These are phyloP conservation scores for Nyctanthes arbortristis DNA, from an alignment of 257 asterid species.

Conservation along the genomic window DNA sequence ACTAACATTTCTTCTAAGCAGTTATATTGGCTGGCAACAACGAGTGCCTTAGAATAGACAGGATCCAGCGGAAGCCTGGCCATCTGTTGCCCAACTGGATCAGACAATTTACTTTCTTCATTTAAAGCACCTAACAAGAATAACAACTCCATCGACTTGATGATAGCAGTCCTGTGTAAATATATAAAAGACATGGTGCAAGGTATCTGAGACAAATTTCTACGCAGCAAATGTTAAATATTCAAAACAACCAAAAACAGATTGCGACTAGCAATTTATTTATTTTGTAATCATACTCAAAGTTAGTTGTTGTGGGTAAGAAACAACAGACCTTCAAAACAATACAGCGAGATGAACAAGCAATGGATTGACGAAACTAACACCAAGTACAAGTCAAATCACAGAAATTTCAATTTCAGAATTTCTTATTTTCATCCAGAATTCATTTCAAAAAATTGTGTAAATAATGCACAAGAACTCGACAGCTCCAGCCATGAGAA, in stretches of 20 bases:
- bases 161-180: constrained; percentile 70
- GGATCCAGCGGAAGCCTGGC: constrained; percentile 93
- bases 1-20: constrained; percentile 95
- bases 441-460: not conserved
- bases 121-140: constrained; percentile 89
- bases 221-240: not conserved
- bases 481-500: too few species aligned
- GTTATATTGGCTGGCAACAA: constrained; percentile 73
- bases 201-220: not conserved
- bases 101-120: constrained; percentile 71
- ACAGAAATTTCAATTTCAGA: not conserved
- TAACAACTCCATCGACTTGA: constrained; percentile 83
- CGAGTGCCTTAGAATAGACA: constrained; percentile 82
- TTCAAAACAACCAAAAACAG: not conserved
- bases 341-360: not conserved
- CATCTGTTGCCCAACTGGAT: constrained; percentile 89
- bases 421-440: not conserved
- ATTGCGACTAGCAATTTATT: not conserved
- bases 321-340: not conserved
- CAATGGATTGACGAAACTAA: not conserved
- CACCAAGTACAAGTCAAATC: not conserved
- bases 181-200: constrained; percentile 18
- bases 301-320: not conserved
- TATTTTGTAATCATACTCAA: not conserved
- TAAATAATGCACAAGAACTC: not conserved